phyloP scores from a whole-genome alignment of 257 asterid species.

The Nyctanthes arbortristis region DNA sequence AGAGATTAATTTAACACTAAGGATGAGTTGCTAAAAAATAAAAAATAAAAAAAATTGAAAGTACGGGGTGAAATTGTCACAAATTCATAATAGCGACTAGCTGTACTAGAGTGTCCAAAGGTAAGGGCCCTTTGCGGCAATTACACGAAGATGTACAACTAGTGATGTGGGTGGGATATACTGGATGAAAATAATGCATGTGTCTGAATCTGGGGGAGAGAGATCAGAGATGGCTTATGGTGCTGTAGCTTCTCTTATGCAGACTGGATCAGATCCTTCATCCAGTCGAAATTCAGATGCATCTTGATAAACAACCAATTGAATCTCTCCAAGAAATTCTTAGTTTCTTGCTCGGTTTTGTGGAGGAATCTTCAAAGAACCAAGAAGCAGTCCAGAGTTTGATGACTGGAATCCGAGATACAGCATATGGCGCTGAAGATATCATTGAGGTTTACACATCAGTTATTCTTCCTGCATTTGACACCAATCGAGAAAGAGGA shows the following conservation, averaged over 20 bases:
- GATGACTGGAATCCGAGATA: not conserved
- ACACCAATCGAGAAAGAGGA: not conserved
- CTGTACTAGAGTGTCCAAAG: no score
- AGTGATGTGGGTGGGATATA: no score
- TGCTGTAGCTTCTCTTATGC: not conserved
- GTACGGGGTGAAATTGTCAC: no score
- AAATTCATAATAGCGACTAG: not conserved
- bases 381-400: not conserved
- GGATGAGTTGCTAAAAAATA: no score
- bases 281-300: not conserved
- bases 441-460: not conserved
- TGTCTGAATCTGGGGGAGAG: not conserved
- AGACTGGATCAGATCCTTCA: not conserved
- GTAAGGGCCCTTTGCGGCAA: no score
- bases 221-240: constrained; percentile 5
- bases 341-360: not conserved
- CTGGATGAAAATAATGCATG: not conserved
- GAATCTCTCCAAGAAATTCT: not conserved
- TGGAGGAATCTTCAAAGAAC: not conserved
- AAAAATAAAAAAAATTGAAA: no score
- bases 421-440: not conserved
- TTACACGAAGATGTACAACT: not conserved
- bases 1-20: no score
- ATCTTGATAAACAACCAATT: not conserved
- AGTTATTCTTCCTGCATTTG: not conserved